phyloP scores from a whole-genome alignment of 2,329 filamentous ascomycete genomes.

The Curvularia sp. region DNA sequence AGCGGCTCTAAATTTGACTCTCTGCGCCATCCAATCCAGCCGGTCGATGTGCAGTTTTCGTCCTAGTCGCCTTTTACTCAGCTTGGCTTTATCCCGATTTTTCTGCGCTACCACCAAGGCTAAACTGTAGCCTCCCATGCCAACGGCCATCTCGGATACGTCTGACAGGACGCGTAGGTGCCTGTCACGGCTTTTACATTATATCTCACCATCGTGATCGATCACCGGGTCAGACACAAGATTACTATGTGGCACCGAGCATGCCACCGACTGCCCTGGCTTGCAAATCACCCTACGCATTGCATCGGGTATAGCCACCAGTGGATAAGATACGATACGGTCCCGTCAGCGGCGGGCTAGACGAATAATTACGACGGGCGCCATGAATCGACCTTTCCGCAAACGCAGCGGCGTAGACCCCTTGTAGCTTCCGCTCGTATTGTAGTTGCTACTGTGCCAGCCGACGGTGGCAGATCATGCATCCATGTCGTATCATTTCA shows the following conservation, averaged over 20 bases:
- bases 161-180: neutral
- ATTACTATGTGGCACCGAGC: too few species aligned
- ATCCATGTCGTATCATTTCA: slow-evolving; percentile 1
- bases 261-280: too few species aligned
- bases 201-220: too few species aligned
- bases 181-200: neutral
- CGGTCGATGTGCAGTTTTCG: neutral
- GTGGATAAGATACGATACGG: neutral
- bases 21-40: neutral
- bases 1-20: slow-evolving; percentile 4
- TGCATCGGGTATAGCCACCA: too few species aligned
- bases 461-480: neutral
- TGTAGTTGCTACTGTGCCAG: neutral
- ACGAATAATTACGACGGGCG: neutral
- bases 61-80: neutral
- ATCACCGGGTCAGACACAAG: too few species aligned
- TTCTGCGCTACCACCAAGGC: neutral
- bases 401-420: neutral
- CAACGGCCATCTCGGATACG: neutral
- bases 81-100: neutral
- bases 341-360: neutral
- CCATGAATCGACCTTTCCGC: neutral
- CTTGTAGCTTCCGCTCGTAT: slow-evolving; percentile 5
- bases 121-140: neutral
- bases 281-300: too few species aligned